Evolutionary conservation across 2,329 filamentous ascomycete species (phyloP).

Genomic region (Coniosporium tulheliwenetii): DNA sequence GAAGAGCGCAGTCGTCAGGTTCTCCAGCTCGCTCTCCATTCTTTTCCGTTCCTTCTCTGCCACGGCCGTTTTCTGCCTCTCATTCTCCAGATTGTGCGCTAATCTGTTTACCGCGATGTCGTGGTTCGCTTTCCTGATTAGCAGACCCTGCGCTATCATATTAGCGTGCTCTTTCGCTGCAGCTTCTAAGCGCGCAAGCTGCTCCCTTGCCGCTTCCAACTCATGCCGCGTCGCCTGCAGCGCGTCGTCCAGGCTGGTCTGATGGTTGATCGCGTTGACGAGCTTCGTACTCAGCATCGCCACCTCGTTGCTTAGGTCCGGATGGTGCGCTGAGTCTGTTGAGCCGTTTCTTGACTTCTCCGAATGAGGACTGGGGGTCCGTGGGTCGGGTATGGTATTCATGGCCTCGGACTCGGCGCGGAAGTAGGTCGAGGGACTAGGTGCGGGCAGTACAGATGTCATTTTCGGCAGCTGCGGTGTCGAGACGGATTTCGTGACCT

Average conservation of each 20-base stretch:
- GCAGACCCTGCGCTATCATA: conserved; percentile 54
- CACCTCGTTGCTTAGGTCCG: conserved; percentile 59
- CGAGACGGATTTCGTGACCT: neutral
- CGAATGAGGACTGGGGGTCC: conserved; percentile 22
- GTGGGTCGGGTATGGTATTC: conserved; percentile 48
- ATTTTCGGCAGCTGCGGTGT: neutral
- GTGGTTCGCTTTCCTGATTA: conserved; percentile 60
- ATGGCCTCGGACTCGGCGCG: conserved; percentile 13
- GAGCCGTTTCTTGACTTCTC: conserved; percentile 22
- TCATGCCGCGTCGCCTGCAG: conserved; percentile 72
- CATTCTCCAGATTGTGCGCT: conserved; percentile 23
- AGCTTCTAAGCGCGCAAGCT: conserved; percentile 52
- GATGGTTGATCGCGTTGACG: conserved; percentile 93
- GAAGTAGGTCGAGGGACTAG: neutral
- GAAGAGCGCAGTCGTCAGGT: conserved; percentile 80
- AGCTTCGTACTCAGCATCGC: conserved; percentile 87
- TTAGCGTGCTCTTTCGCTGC: conserved; percentile 55
- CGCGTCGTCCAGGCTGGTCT: conserved; percentile 80
- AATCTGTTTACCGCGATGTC: conserved; percentile 36
- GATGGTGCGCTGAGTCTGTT: conserved; percentile 34
- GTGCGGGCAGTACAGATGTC: neutral
- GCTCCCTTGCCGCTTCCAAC: conserved; percentile 54
- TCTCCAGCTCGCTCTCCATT: conserved; percentile 86
- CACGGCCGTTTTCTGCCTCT: conserved; percentile 21
- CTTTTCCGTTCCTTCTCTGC: conserved; percentile 57